Evolutionary conservation across 768 basidiomycete genomes (phyloP), one percentile per base, ranked within the genome.

Genomic region (Auricularia sp.): DNA sequence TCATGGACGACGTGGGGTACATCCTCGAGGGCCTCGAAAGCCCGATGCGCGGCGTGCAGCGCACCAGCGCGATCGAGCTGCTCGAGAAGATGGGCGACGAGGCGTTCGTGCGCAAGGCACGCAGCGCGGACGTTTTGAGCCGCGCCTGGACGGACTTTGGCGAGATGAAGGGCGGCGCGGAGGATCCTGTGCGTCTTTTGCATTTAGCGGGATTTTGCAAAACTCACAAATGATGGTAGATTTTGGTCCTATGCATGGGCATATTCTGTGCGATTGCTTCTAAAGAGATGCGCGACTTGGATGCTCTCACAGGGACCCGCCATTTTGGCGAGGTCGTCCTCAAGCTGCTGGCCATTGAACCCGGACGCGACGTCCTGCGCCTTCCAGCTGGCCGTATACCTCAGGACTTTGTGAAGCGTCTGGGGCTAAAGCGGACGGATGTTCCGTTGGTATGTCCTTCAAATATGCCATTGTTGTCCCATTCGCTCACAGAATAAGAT

Each of bases 1-100:
- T 93, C 70, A 73, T 91, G 53, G 91, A 93, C 66, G 91, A 92
- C 69, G 82, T 91, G 2, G 91, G 91, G 0, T 93, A 92, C 74
- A 74, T 93, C 3, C 88, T 92, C 66, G 91, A 93, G 72, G 90
- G 91, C 0, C 80, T 93, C 74, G 83, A 84, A 34, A 43, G 43
- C 36, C 54, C 62, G 16, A 78, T 80, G 10, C 69, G 85, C 58
- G 79, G 81, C 2, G 78, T 92, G 33, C 80, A 85, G 61, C 80
- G 89, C 67, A 83, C 87, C 11, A 92, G 91, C 71, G 91, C 89
- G 3, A 73, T 90, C 33, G 90, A 93, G 71, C 84, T 93, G 12
- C 81, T 86, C 3, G 84, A 78, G 14, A 91, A 92, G 70, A 74
- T 93, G 11, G 88, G 87, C 64, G 86, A 90, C 66, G 63, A 74